A percentile compares a stretch with the other conserved stretches of the same genome.
Evolutionary conservation across 2,329 filamentous ascomycete species (phyloP).

Genomic region (Chaetomium strumarium): DNA sequence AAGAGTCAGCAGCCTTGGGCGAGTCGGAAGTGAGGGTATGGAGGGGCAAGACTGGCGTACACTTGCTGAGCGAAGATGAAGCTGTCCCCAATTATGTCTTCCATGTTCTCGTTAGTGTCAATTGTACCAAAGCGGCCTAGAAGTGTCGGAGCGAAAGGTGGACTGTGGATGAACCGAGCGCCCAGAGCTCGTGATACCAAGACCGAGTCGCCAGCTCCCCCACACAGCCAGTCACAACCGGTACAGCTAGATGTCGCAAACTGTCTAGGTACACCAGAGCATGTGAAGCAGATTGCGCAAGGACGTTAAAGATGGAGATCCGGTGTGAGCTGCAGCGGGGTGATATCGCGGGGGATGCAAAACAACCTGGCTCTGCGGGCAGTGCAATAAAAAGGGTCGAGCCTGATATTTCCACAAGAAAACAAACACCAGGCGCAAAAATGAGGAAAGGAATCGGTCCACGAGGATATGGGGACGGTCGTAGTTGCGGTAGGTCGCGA

Average conservation of each 20-base stretch:
- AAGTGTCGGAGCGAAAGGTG: not conserved
- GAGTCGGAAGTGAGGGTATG: not conserved
- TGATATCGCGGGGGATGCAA: not conserved
- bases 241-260: constrained; percentile 2
- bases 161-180: not conserved
- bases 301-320: not conserved
- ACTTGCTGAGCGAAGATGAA: constrained; percentile 18
- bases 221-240: constrained; percentile 1
- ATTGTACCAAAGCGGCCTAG: not conserved
- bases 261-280: not conserved
- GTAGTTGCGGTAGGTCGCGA: not conserved
- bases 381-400: constrained; percentile 5
- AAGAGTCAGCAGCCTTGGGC: constrained; percentile 11
- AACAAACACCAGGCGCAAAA: not conserved
- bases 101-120: constrained; percentile 17
- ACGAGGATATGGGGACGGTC: not conserved
- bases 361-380: not conserved
- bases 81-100: constrained; percentile 18
- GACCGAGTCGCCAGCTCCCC: constrained; percentile 1
- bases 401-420: not conserved
- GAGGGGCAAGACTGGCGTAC: constrained; percentile 10
- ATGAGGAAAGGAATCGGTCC: not conserved
- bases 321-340: not conserved
- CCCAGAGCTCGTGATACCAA: not conserved
- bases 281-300: not conserved